Percentiles rank a stretch among this genome's conserved stretches.
Evolutionary conservation across 2,329 filamentous ascomycete genomes (phyloP).

Genomic region (Balansia obtecta): DNA sequence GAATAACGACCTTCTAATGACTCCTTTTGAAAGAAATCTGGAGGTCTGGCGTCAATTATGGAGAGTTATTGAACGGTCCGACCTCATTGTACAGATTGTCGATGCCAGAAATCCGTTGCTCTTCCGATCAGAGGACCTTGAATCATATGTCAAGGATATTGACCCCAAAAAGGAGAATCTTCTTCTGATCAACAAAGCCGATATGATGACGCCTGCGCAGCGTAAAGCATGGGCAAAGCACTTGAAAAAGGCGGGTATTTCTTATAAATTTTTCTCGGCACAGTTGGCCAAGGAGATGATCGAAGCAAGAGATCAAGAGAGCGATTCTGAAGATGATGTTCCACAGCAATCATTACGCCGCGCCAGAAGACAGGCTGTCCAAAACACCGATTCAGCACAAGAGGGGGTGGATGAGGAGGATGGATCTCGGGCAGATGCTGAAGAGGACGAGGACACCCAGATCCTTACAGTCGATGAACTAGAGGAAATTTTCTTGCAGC

Average conservation of each 20-base stretch:
- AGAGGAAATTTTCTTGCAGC: constrained; percentile 73
- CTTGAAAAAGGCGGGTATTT: constrained; percentile 67
- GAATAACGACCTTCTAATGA: constrained; percentile 89
- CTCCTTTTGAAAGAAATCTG: constrained; percentile 90
- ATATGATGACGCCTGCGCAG: constrained; percentile 92
- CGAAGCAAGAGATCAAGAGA: constrained; percentile 52
- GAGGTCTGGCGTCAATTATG: constrained; percentile 97
- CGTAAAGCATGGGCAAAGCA: constrained; percentile 76
- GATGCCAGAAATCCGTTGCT: constrained; percentile 90
- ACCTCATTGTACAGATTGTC: constrained; percentile 94
- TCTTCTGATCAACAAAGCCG: constrained; percentile 92
- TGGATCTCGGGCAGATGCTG: constrained; percentile 11
- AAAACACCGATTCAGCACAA: constrained; percentile 12
- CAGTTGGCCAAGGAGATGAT: constrained; percentile 81
- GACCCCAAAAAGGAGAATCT: constrained; percentile 81
- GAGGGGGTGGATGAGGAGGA: constrained; percentile 17
- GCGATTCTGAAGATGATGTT: constrained; percentile 28
- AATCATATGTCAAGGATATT: constrained; percentile 88
- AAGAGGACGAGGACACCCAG: constrained; percentile 48
- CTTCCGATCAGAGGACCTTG: constrained; percentile 88
- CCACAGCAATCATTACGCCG: constrained; percentile 13
- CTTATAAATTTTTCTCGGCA: constrained; percentile 94
- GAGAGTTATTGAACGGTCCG: constrained; percentile 94
- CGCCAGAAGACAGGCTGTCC: constrained; percentile 14
- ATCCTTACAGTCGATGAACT: constrained; percentile 91